Percentiles rank a stretch among this genome's conserved stretches.
Evolutionary conservation across 164 flowering plant species (phyloP).

Genomic region (Litsea cubeba): DNA sequence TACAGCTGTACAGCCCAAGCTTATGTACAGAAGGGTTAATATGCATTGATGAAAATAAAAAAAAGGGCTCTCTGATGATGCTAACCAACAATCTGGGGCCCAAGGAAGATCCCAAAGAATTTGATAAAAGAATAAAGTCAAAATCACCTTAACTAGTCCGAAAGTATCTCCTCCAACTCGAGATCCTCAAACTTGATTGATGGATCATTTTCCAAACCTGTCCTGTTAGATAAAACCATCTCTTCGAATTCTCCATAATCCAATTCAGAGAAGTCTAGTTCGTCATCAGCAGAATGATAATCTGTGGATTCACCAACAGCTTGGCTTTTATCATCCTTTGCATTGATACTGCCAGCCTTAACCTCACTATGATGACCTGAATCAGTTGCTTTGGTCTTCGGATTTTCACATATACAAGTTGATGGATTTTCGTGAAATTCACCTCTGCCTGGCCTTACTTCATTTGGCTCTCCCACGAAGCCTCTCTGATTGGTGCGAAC

Average conservation of each 20-base stretch:
- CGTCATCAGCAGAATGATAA: constrained; percentile 43
- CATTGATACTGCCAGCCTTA: constrained; percentile 22
- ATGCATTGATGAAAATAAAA: no score
- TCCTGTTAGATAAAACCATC: constrained; percentile 28
- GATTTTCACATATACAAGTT: constrained; percentile 78
- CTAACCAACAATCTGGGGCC: not conserved
- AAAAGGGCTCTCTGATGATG: not conserved
- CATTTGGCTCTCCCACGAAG: constrained; percentile 94
- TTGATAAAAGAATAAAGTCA: not conserved
- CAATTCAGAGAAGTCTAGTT: constrained; percentile 50
- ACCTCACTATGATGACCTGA: constrained; percentile 6
- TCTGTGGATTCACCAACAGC: constrained; percentile 28
- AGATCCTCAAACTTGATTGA: constrained; percentile 39
- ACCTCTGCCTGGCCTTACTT: constrained; percentile 85
- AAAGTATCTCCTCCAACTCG: constrained; percentile 77
- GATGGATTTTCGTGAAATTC: constrained; percentile 95
- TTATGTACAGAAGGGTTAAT: not conserved
- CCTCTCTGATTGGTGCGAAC: constrained; percentile 64
- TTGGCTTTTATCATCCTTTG: constrained; percentile 24
- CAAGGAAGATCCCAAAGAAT: not conserved
- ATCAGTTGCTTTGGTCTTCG: constrained; percentile 34
- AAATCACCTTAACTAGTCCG: constrained; percentile 38
- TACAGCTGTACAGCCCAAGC: not conserved
- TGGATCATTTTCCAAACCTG: constrained; percentile 33
- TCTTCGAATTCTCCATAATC: constrained; percentile 50